Evolutionary conservation across 192 early-diverging fungal species (phyloP).

Genomic region (Phlyctochytrium bullatum): DNA sequence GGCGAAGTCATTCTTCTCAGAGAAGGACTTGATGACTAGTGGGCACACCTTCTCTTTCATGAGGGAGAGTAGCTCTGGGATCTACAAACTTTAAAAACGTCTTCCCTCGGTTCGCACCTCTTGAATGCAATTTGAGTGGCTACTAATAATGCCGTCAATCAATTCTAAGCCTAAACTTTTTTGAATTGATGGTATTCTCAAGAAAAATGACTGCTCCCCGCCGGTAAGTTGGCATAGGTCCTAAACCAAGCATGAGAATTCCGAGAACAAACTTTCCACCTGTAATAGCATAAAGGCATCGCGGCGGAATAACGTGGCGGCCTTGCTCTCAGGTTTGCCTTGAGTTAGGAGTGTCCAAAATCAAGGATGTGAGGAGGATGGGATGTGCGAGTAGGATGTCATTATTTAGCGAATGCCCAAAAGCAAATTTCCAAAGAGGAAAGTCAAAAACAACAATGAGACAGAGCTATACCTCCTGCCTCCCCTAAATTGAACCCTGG

Average conservation of each 20-base stretch:
- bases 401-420: too few species aligned
- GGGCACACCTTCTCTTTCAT: slow-evolving; percentile 86
- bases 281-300: slow-evolving; percentile 90
- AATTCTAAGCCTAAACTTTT: slow-evolving; percentile 86
- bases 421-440: too few species aligned
- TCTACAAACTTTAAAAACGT: slow-evolving; percentile 39
- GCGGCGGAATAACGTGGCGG: slow-evolving; percentile 26
- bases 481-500: too few species aligned
- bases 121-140: slow-evolving; percentile 74
- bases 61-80: slow-evolving; percentile 66
- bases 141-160: slow-evolving; percentile 83
- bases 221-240: slow-evolving; percentile 81
- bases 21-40: slow-evolving; percentile 86
- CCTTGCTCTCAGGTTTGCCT: too few species aligned
- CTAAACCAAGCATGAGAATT: slow-evolving; percentile 21
- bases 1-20: slow-evolving; percentile 83
- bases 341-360: too few species aligned
- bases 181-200: slow-evolving; percentile 46
- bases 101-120: slow-evolving; percentile 47
- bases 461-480: too few species aligned
- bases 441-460: too few species aligned
- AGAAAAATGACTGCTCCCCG: slow-evolving; percentile 65
- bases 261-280: slow-evolving; percentile 19
- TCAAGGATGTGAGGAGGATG: too few species aligned
- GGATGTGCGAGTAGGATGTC: too few species aligned